These are phyloP conservation scores for Actinomortierella wolfii DNA, from an alignment of 371 early-diverging fungal genomes.

Conservation along the genomic window DNA sequence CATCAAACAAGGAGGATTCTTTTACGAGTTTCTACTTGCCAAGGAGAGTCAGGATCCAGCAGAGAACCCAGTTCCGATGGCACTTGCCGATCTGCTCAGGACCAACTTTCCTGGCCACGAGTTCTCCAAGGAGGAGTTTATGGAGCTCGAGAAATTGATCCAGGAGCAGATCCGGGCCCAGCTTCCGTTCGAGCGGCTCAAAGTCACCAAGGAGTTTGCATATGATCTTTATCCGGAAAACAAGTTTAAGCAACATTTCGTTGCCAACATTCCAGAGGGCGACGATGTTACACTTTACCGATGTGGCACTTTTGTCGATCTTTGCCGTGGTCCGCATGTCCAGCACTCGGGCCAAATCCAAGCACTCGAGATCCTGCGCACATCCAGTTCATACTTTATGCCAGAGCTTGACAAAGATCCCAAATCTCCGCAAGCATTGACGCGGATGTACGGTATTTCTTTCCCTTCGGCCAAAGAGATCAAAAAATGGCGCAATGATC, in stretches of 20 bases:
- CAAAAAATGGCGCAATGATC: slow-evolving; percentile 47
- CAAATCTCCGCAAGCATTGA: slow-evolving; percentile 42
- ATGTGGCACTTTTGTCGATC: slow-evolving; percentile 88
- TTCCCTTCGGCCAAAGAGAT: slow-evolving; percentile 46
- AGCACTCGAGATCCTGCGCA: slow-evolving; percentile 79
- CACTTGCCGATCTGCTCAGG: slow-evolving; percentile 17
- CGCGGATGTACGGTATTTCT: slow-evolving; percentile 52
- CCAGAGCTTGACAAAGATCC: slow-evolving; percentile 42
- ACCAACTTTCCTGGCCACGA: slow-evolving; percentile 34
- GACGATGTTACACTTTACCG: slow-evolving; percentile 84
- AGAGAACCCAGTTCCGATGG: not conserved
- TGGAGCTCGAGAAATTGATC: slow-evolving; percentile 40
- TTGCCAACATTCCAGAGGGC: slow-evolving; percentile 78
- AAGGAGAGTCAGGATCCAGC: slow-evolving; percentile 25
- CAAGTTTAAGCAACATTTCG: slow-evolving; percentile 83
- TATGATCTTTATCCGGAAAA: slow-evolving; percentile 85
- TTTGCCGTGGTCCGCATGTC: slow-evolving; percentile 94
- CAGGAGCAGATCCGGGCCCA: slow-evolving; percentile 59
- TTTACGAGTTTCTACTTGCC: slow-evolving; percentile 43
- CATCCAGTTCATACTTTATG: slow-evolving; percentile 85
- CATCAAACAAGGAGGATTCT: slow-evolving; percentile 49
- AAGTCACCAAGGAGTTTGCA: slow-evolving; percentile 76
- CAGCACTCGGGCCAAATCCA: slow-evolving; percentile 81
- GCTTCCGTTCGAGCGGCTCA: slow-evolving; percentile 80
- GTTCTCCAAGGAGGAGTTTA: slow-evolving; percentile 40